These are phyloP conservation scores for Truncatella angustata DNA, from an alignment of 2,329 filamentous ascomycete species.

Conservation along the genomic window DNA sequence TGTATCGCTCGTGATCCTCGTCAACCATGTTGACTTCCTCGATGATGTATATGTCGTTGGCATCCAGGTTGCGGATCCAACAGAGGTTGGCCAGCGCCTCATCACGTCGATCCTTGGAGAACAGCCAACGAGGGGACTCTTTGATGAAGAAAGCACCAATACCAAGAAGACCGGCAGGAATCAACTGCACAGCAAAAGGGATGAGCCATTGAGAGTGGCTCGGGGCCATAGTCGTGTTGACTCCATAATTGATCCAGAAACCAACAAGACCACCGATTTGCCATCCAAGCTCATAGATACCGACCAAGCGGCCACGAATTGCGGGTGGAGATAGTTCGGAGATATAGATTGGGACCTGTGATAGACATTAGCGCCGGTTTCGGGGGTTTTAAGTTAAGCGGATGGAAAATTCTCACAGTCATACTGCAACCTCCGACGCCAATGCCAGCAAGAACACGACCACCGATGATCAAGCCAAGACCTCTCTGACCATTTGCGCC, in stretches of 20 bases:
- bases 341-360: constrained; percentile 47
- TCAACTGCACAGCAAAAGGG: constrained; percentile 65
- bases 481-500: constrained; percentile 60
- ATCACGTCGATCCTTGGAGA: constrained; percentile 58
- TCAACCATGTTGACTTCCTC: constrained; percentile 74
- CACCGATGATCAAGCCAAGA: constrained; percentile 62
- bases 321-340: constrained; percentile 60
- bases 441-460: constrained; percentile 61
- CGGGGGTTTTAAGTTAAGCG: no score
- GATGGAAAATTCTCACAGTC: constrained; percentile 18
- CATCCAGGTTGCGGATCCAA: constrained; percentile 62
- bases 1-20: constrained; percentile 64
- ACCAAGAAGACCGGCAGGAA: constrained; percentile 63
- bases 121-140: constrained; percentile 70
- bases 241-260: constrained; percentile 66
- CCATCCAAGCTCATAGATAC: constrained; percentile 66
- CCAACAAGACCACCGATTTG: constrained; percentile 63
- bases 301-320: constrained; percentile 62
- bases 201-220: constrained; percentile 60
- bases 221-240: constrained; percentile 47
- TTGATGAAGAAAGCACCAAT: constrained; percentile 58
- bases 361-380: neutral
- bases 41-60: constrained; percentile 62
- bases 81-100: constrained; percentile 57
- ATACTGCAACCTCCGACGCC: constrained; percentile 63